Conservation (phyloP, 2,329 filamentous ascomycete genomes). For the Leptographium radiaticola region DNA sequence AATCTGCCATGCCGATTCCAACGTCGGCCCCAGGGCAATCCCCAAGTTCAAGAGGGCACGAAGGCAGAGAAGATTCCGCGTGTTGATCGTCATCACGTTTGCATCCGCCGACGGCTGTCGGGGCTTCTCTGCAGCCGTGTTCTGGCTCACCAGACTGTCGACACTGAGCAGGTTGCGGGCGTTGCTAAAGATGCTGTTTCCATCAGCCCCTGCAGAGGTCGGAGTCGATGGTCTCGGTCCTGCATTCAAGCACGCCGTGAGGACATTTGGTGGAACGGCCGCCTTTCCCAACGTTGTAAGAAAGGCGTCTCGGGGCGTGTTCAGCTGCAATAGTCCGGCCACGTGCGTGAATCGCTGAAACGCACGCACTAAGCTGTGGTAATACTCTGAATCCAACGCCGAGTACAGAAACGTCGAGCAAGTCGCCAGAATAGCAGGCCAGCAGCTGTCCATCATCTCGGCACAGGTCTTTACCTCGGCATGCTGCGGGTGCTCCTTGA, state of each 20-base stretch:
- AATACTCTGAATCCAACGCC: conserved; percentile 83
- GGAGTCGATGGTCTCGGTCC: conserved; percentile 30
- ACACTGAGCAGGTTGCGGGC: conserved; percentile 61
- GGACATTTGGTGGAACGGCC: conserved; percentile 71
- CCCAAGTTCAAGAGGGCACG: conserved; percentile 88
- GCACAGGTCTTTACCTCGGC: conserved; percentile 65
- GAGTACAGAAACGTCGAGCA: conserved; percentile 94
- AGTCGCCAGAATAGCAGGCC: conserved; percentile 88
- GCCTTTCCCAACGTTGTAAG: conserved; percentile 88
- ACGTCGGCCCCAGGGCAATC: conserved; percentile 81
- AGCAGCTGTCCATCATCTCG: conserved; percentile 77
- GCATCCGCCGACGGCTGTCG: conserved; percentile 46
- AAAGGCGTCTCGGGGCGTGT: conserved; percentile 85
- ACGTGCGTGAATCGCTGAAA: conserved; percentile 96
- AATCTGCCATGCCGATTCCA: conserved; percentile 79
- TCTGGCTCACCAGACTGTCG: conserved; percentile 52
- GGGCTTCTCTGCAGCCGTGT: conserved; percentile 44
- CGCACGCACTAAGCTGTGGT: conserved; percentile 78
- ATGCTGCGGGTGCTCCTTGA: conserved; percentile 60
- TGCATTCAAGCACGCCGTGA: conserved; percentile 45
- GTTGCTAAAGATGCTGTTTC: conserved; percentile 51
- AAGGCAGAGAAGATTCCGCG: conserved; percentile 79
- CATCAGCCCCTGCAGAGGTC: conserved; percentile 24
- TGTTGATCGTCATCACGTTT: conserved; percentile 51
- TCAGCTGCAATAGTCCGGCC: conserved; percentile 71